Evolutionary conservation across 2,329 filamentous ascomycete species (phyloP), one percentile per base, ranked within the genome.

Genomic region (Xylariaceae sp.): DNA sequence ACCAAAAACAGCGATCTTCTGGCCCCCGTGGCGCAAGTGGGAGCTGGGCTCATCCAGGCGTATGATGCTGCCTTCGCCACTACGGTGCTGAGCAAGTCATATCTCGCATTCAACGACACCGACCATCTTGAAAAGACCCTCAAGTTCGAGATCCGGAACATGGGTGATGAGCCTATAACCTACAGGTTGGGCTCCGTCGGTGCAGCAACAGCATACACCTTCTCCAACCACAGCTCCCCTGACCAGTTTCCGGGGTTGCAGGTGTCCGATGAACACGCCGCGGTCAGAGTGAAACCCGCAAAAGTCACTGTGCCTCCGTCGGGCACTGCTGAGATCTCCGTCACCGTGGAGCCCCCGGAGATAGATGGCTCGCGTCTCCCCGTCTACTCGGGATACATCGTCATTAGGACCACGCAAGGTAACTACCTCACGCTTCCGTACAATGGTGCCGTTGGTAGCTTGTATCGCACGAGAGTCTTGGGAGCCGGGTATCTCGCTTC

Each of bases 31-130:
- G 72, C 80, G 2, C 85, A 88, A 67, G 82, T 86, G 65, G 85
- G 85, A 9, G 80, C 73, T 34, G 85, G 85, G 44, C 73, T 87
- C 10, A 73, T 88, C 53, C 82, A 85, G 64, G 84, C 82, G 3
- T 80, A 81, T 62, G 81, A 85, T 58, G 82, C 83, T 2, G 81
- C 84, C 4, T 78, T 81, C 64, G 74, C 80, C 13, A 82, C 76
- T 2, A 79, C 80, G 1, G 67, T 82, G 10, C 73, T 87, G 17
- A 80, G 78, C 65, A 78, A 77, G 8, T 81, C 81, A n/a, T 82
- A 79, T 69, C 72, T 88, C 11, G 78, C 82, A 2, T 86, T 87
- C 73, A 87, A 88, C 68, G 85, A 88, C 69, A 85, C 83, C 0
- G 81, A 82, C 63, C 69, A 87, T 74, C 80, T 85, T 62, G 69